These are phyloP conservation scores for Hordeum vulgare DNA, from an alignment of 176 grass and related monocot species.

Conservation along the genomic window MorexV3_pseudomolecules_assembly NC_058518.1:497467845-497468344, in stretches of 20 bases:
- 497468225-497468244: neutral
- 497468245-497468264: neutral
- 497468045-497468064: slow-evolving; percentile 9
- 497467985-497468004: slow-evolving; percentile 89
- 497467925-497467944: neutral
- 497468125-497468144: no score
- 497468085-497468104: slow-evolving; percentile 1
- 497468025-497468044: slow-evolving; percentile 98
- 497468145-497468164: no score
- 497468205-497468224: no score
- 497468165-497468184: no score
- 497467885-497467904: neutral
- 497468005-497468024: slow-evolving; percentile 91
- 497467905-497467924: neutral
- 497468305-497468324: neutral
- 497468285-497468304: neutral
- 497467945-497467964: slow-evolving; percentile 27
- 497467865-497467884: slow-evolving; percentile 74
- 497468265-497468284: neutral
- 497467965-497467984: slow-evolving; percentile 86
- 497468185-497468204: no score
- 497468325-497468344: neutral
- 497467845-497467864: slow-evolving; percentile 99
- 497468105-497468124: no score
- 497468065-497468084: neutral